Evolutionary conservation across 768 basidiomycete genomes (phyloP).

Genomic region (Suillus subluteus): DNA sequence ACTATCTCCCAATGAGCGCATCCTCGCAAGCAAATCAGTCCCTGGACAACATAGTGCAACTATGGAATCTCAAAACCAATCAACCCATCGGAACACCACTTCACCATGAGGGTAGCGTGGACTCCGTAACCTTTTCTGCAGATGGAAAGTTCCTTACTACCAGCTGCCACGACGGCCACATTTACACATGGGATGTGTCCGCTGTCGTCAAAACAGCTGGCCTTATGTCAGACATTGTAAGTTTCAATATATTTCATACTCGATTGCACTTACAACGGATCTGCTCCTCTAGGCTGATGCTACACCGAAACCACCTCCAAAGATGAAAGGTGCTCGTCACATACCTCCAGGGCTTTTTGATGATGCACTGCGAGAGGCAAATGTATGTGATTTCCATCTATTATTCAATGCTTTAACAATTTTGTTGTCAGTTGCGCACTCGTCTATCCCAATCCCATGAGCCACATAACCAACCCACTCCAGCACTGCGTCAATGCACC

Average conservation of each 20-base stretch:
- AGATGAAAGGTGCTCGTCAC: not conserved
- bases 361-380: not conserved
- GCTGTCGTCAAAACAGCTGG: not conserved
- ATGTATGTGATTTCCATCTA: not conserved
- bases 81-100: not conserved
- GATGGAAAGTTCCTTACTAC: no score
- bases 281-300: not conserved
- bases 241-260: not conserved
- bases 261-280: not conserved
- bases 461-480: not conserved
- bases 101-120: not conserved
- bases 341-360: not conserved
- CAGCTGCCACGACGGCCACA: no score
- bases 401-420: not conserved
- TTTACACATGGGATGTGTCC: no score
- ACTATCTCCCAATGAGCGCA: not conserved
- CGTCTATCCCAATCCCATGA: not conserved
- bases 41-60: not conserved
- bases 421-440: not conserved
- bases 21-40: not conserved
- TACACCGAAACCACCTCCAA: no score
- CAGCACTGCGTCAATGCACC: not conserved
- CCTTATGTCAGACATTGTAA: no score
- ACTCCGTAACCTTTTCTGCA: not conserved
- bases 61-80: not conserved